Percentiles rank a stretch among this genome's conserved stretches.
These are phyloP conservation scores for Agarophyton chilense DNA, from an alignment of 23 red algal species.

Conservation along the genomic window DNA sequence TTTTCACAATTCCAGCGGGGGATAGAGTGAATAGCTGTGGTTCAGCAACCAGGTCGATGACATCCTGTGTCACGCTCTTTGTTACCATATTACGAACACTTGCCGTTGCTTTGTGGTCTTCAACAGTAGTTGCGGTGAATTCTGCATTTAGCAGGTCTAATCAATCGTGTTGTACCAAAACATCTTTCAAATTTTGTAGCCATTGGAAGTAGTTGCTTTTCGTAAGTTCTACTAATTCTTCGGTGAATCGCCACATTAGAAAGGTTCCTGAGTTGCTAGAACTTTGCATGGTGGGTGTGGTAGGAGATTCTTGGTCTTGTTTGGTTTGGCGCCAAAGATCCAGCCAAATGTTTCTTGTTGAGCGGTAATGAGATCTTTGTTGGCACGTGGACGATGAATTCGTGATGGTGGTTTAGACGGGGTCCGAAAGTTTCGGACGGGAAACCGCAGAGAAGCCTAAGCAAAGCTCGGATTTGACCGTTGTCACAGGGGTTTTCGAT, in stretches of 20 bases:
- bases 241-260: not conserved
- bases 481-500: too few species aligned
- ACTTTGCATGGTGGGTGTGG: too few species aligned
- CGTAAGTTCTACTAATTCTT: slow-evolving; percentile 13
- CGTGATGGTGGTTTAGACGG: too few species aligned
- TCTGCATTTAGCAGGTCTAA: not conserved
- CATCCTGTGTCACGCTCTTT: slow-evolving; percentile 4
- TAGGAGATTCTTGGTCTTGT: too few species aligned
- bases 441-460: too few species aligned
- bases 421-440: too few species aligned
- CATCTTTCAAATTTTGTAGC: not conserved
- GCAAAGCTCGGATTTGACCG: too few species aligned
- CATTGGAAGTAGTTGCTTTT: not conserved
- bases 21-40: not conserved
- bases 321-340: not conserved
- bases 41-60: not conserved
- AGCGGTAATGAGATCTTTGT: not conserved
- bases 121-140: not conserved
- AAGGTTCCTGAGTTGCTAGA: too few species aligned
- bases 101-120: slow-evolving; percentile 1
- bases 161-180: not conserved
- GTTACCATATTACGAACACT: not conserved
- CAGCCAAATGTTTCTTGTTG: not conserved
- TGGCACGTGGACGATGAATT: too few species aligned
- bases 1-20: not conserved